Evolutionary conservation across 129 eudicot genomes (phyloP), one percentile per base, ranked within the genome.

Genomic region (Oenanthe sinensis): DNA sequence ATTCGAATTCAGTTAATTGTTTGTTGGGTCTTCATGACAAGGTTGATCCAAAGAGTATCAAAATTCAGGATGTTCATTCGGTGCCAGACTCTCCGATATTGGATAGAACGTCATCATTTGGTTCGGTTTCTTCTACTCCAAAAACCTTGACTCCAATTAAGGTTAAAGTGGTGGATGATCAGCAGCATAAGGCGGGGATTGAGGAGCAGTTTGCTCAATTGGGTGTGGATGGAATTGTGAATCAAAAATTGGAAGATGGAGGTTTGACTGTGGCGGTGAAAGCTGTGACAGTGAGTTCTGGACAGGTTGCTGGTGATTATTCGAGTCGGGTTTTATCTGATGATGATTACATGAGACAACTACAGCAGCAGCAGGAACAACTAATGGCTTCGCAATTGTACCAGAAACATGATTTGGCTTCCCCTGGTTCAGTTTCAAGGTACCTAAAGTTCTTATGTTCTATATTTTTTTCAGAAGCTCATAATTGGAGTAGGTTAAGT

Each of bases 381-480:
- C 75, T n/a, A 14, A 69, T 77, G 75, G 40, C 50, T 19, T 79
- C 77, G 67, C 84, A n/a, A n/a, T n/a, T n/a, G n/a, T n/a, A 85
- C 79, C 85, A 85, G 74, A 86, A 80, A 17, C 85, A 71, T 65
- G 93, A 88, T 80, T 77, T 89, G 86, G 84, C 88, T 52, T 91
- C 96, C 36, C 89, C 89, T 8, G 96, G 88, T 85, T 91, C 96
- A 15, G 87, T 87, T 58, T 88, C 90, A 13, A 91, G 98, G 98
- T 91, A 89, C 44, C n/a, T 14, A 33, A 68, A 68, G 68, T 60
- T 60, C 9, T 60, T 2, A 1, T 58, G 28, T 58, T 9, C 30
- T 58, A 58, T 22, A 33, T 58, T 58, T 55, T 30, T 55, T 20
- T 5, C 12, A 22, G 22, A 20, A n/a, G 6, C 65, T 55, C 28